Conservation (phyloP, 2,329 filamentous ascomycete genomes). For the Colletotrichum sp. region DNA sequence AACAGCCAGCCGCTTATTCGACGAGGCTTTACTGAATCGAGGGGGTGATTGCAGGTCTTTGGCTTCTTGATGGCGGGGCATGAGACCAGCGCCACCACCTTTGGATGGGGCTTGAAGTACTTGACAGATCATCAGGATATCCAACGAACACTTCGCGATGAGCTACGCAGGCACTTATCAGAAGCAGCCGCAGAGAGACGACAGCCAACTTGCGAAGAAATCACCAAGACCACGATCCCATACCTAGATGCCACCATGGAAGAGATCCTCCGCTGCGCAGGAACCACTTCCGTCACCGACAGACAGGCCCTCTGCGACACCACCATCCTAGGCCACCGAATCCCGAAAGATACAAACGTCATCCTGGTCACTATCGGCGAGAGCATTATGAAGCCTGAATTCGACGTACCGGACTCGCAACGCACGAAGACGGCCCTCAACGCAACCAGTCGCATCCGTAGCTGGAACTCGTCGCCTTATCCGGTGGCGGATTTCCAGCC, state of each 20-base stretch:
- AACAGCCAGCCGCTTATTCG: background rate
- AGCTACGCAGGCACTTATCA: slow-evolving; percentile 17
- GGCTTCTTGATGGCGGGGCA: background rate
- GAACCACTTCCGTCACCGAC: slow-evolving; percentile 22
- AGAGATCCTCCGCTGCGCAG: slow-evolving; percentile 30
- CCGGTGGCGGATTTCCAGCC: slow-evolving; percentile 20
- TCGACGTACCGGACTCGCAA: slow-evolving; percentile 17
- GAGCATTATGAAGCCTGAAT: background rate
- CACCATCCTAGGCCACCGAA: slow-evolving; percentile 24
- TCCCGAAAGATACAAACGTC: slow-evolving; percentile 29
- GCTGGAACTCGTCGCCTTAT: background rate
- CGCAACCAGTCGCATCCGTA: background rate
- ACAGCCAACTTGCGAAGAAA: slow-evolving; percentile 24
- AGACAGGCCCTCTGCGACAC: slow-evolving; percentile 29
- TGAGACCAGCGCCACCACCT: background rate
- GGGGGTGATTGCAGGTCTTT: background rate
- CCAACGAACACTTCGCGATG: slow-evolving; percentile 26
- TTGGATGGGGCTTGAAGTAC: slow-evolving; percentile 26
- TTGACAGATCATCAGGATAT: slow-evolving; percentile 10
- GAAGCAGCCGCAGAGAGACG: slow-evolving; percentile 24
- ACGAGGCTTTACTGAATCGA: background rate
- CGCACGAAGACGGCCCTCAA: slow-evolving; percentile 4
- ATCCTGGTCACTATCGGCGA: slow-evolving; percentile 10
- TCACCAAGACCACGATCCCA: slow-evolving; percentile 20
- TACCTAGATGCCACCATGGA: slow-evolving; percentile 33